Conservation (phyloP, 805 yeast genomes). For the Kuraishia ogatae region DNA sequence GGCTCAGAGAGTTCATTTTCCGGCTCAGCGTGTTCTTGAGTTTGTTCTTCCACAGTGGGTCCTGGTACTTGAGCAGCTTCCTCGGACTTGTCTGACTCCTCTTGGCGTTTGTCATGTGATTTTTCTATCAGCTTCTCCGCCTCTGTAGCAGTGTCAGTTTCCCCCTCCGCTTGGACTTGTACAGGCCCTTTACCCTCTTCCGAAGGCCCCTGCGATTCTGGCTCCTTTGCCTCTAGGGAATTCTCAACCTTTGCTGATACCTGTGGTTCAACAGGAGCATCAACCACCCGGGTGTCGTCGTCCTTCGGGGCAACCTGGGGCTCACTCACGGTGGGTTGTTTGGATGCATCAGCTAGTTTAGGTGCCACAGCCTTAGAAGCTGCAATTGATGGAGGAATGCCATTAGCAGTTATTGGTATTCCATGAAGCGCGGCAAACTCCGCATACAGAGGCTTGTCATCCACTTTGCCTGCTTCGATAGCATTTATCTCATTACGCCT, state of each 20-base stretch:
- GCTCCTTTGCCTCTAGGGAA: background rate
- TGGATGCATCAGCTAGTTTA: background rate
- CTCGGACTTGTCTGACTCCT: background rate
- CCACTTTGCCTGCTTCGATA: conserved; percentile 32
- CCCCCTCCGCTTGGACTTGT: background rate
- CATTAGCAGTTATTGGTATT: background rate
- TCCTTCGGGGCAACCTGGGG: background rate
- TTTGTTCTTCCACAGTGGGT: background rate
- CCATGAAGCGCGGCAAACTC: conserved; percentile 11
- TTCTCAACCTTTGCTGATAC: background rate
- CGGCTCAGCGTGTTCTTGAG: conserved; percentile 7
- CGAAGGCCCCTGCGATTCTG: background rate
- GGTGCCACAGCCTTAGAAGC: background rate
- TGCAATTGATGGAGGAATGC: background rate
- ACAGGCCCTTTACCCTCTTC: no score
- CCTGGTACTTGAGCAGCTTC: conserved; percentile 1
- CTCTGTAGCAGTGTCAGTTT: background rate
- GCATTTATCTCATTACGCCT: conserved; percentile 28
- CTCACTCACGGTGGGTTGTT: background rate
- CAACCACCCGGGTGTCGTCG: background rate
- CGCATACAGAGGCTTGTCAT: conserved; percentile 20
- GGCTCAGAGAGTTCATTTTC: conserved; percentile 8
- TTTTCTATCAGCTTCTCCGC: background rate
- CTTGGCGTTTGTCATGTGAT: no score
- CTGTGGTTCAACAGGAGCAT: background rate